Evolutionary conservation across 1,284 basidiomycete species (phyloP), one percentile per base, ranked within the genome.

Genomic region (Moesziomyces sp.): DNA sequence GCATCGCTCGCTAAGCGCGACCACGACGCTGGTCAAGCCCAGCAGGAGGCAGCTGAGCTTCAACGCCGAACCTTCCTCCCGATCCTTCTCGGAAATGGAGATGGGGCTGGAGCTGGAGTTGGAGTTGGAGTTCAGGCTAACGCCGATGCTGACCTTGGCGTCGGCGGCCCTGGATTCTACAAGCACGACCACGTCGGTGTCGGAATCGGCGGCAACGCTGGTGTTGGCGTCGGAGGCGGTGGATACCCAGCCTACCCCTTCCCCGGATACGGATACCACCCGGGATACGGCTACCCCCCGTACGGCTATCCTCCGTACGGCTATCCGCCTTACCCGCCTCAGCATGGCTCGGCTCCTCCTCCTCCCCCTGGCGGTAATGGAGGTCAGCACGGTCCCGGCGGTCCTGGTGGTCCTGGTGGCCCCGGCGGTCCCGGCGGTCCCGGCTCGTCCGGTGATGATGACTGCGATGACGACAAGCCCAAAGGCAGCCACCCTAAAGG

Each of bases 191-290:
- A 30, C 30, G 26, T 10, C 21, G 26, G 28, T 23, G 42, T 50
- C 21, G 42, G 43, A 13, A 50, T 30, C 26, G n/a, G 38, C 3
- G 61, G 46, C 23, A 46, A 58, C 23, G 56, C 52, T 8, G 19
- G 26, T 19, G 38, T 58, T 18, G 53, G 38, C 38, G 23, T 52
- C 5, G 43, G 35, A 19, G 47, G 45, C 30, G 24, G 24, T 7
- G 24, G 24, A 26, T 30, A 30, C 30, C 30, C 30, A 30, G 19
- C 14, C 49, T 34, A 28, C n/a, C 47, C 50, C 26, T 34, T 10
- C 40, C 30, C 50, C 45, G 19, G 35, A 52, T 23, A 38, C 30
- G 30, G 30, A 30, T 6, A 21, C 11, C 14, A n/a, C 18, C 28
- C 14, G 13, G 47, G 38, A 0, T 30, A 30, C 45, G 48, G 40